phyloP scores from a whole-genome alignment of 2,329 filamentous ascomycete genomes.

The Ceratocystis alfenasii region DNA sequence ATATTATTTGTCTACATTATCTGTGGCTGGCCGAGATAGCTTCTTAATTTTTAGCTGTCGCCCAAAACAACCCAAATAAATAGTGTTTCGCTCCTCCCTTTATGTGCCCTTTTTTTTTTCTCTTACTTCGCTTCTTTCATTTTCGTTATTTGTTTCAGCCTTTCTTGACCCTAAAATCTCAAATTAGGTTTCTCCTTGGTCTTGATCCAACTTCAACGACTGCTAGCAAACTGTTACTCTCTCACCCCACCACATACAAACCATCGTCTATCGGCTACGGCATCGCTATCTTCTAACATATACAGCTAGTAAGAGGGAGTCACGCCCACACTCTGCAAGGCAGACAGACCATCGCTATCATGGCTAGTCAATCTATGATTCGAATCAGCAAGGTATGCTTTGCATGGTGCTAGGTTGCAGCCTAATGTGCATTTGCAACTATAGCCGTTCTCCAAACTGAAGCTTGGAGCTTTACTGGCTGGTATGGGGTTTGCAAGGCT shows the following conservation, averaged over 20 bases:
- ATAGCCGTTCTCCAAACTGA: too few relatives aligned
- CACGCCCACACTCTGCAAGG: too few relatives aligned
- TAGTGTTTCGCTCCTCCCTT: background rate
- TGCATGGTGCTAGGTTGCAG: background rate
- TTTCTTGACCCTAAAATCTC: background rate
- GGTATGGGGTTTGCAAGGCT: slow-evolving; percentile 16
- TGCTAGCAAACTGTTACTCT: too few relatives aligned
- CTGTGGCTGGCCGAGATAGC: background rate
- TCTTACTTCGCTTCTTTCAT: background rate
- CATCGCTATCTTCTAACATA: too few relatives aligned
- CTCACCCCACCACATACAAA: too few relatives aligned
- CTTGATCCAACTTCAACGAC: background rate
- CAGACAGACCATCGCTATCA: slow-evolving; percentile 29
- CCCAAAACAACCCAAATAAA: background rate
- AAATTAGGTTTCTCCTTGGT: background rate
- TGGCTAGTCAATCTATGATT: slow-evolving; percentile 78
- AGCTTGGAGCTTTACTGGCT: background rate
- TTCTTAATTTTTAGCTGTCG: background rate
- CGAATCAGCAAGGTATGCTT: slow-evolving; percentile 66
- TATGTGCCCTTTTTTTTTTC: background rate
- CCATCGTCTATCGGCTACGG: too few relatives aligned
- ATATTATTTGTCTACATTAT: background rate
- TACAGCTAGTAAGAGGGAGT: too few relatives aligned
- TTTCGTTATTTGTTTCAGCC: background rate
- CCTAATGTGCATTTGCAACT: background rate